Evolutionary conservation across 768 basidiomycete genomes (phyloP).

Genomic region (Cantharellus cinnabarinus): DNA sequence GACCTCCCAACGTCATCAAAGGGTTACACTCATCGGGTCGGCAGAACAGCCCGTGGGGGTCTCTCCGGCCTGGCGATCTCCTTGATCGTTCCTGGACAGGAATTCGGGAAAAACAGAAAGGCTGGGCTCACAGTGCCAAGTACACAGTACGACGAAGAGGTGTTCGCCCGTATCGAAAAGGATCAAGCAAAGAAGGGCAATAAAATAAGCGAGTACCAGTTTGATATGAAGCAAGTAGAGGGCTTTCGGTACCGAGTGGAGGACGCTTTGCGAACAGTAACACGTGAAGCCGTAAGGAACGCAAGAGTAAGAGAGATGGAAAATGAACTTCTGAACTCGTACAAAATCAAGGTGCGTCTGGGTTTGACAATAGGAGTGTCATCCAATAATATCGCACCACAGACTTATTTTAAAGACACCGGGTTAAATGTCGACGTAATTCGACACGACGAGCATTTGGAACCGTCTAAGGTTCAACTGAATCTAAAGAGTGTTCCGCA

Average conservation of each 20-base stretch:
- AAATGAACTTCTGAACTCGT: slow-evolving; percentile 81
- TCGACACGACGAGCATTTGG: slow-evolving; percentile 84
- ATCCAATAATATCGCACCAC: background rate
- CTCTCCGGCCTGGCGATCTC: slow-evolving; percentile 82
- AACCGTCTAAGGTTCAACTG: slow-evolving; percentile 71
- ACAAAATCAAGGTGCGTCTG: slow-evolving; percentile 71
- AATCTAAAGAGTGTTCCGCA: slow-evolving; percentile 94
- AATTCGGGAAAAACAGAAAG: slow-evolving; percentile 56
- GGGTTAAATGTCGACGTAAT: slow-evolving; percentile 82
- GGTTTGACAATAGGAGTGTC: slow-evolving; percentile 3
- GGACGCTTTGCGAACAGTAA: slow-evolving; percentile 78
- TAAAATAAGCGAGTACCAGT: slow-evolving; percentile 70
- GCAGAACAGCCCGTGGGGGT: slow-evolving; percentile 90
- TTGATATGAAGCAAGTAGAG: slow-evolving; percentile 91
- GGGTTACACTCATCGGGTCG: slow-evolving; percentile 88
- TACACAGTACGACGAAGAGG: slow-evolving; percentile 52
- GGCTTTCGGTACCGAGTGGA: slow-evolving; percentile 97
- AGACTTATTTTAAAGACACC: slow-evolving; percentile 98
- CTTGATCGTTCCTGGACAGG: slow-evolving; percentile 50
- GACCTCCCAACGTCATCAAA: slow-evolving; percentile 79
- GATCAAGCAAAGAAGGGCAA: slow-evolving; percentile 42
- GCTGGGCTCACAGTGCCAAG: slow-evolving; percentile 38
- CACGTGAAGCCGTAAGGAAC: slow-evolving; percentile 67
- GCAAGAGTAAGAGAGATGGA: slow-evolving; percentile 88
- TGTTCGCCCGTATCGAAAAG: slow-evolving; percentile 57